Evolutionary conservation across 768 basidiomycete species (phyloP).

Genomic region (Mycena rebaudengoi): DNA sequence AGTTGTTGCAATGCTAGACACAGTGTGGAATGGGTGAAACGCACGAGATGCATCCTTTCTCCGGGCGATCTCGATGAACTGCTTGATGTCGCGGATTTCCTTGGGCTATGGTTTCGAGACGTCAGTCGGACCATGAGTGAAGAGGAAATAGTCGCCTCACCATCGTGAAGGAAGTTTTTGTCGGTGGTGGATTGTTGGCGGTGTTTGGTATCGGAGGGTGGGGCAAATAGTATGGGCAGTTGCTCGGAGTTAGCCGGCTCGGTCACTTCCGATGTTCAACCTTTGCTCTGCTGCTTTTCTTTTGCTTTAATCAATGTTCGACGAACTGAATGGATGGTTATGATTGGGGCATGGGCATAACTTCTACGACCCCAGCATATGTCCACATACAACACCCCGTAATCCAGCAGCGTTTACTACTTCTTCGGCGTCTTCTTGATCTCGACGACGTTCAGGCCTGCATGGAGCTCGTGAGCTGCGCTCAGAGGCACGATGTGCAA

Average conservation of each 20-base stretch:
- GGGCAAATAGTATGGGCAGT: no score
- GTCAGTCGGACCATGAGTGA: no score
- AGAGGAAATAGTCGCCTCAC: no score
- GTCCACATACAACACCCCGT: constrained; percentile 32
- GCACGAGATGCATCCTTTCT: constrained; percentile 96
- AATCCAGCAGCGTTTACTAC: constrained; percentile 59
- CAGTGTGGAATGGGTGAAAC: constrained; percentile 44
- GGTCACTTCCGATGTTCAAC: no score
- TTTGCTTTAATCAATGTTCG: no score
- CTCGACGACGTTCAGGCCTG: constrained; percentile 79
- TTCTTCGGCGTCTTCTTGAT: constrained; percentile 75
- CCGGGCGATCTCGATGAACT: constrained; percentile 96
- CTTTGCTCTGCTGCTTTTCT: no score
- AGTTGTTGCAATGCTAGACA: constrained; percentile 3
- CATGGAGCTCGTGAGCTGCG: not conserved
- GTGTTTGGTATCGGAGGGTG: no score
- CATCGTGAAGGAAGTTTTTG: no score
- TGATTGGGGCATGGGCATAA: no score
- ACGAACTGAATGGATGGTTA: no score
- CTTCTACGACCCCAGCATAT: constrained; percentile 36
- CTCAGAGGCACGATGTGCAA: not conserved
- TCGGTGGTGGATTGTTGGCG: no score
- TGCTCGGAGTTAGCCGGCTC: no score
- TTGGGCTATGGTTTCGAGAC: constrained; percentile 76
- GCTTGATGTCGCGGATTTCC: constrained; percentile 98